Percentiles rank a stretch among this genome's conserved stretches.
phyloP scores from a whole-genome alignment of 1,284 basidiomycete species.

The Thelephora terrestris region DNA sequence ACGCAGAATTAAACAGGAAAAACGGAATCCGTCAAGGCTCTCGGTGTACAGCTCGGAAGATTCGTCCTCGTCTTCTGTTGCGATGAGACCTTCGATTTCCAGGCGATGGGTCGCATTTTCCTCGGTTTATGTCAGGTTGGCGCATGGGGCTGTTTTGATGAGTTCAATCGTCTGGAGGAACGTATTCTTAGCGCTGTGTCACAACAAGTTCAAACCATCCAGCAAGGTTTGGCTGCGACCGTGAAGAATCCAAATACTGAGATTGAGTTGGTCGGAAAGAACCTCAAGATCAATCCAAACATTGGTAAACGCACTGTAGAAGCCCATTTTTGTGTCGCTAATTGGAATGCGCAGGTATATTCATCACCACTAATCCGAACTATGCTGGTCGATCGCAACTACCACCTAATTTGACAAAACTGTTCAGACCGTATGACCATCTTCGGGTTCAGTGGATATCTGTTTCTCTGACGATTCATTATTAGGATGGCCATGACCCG shows the following conservation, averaged over 20 bases:
- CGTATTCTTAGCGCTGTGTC: constrained; percentile 97
- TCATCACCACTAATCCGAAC: constrained; percentile 96
- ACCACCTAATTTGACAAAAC: constrained; percentile 92
- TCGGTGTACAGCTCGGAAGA: constrained; percentile 94
- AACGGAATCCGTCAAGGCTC: constrained; percentile 98
- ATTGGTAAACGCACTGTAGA: constrained; percentile 50
- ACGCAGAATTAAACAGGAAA: constrained; percentile 49
- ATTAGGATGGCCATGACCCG: constrained; percentile 96
- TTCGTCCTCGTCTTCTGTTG: constrained; percentile 99
- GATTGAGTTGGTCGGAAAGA: constrained; percentile 96
- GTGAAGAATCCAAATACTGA: constrained; percentile 79
- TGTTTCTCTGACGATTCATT: constrained; percentile 8
- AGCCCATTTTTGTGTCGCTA: constrained; percentile 4
- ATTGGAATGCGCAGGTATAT: constrained; percentile 52
- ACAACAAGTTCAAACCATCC: constrained; percentile 98
- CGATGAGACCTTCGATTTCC: constrained; percentile 99
- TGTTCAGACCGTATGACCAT: constrained; percentile 79
- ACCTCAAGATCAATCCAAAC: constrained; percentile 85
- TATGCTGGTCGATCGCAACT: constrained; percentile 97
- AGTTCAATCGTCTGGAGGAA: constrained; percentile 97
- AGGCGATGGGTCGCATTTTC: constrained; percentile 99
- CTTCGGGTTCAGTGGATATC: constrained; percentile 1
- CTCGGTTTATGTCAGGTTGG: constrained; percentile 98
- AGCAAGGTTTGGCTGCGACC: constrained; percentile 82
- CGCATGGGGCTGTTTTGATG: constrained; percentile 98